These are phyloP conservation scores for Populus alba DNA, from an alignment of 345 rosid species.

Conservation along the genomic window DNA sequence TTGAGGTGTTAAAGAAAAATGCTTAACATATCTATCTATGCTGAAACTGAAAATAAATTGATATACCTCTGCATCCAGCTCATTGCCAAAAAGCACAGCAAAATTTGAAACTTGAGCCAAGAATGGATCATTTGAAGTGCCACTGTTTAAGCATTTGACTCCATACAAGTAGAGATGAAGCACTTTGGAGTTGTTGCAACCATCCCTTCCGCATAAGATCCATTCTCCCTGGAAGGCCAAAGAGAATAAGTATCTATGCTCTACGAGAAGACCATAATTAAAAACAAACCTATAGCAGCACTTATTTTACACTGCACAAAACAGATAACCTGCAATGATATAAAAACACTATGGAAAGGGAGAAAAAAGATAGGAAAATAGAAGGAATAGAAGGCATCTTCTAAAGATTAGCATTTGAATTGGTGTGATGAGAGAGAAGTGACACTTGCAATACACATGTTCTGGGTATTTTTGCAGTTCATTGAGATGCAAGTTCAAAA, in stretches of 20 bases:
- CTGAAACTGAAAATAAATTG: background rate
- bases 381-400: too few species aligned
- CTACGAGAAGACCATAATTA: background rate
- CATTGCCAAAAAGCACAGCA: constrained; percentile 90
- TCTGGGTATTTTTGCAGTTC: too few species aligned
- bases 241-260: constrained; percentile 11
- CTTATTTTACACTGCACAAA: background rate
- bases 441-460: too few species aligned
- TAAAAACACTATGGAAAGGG: too few species aligned
- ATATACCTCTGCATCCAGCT: constrained; percentile 99
- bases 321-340: background rate
- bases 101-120: constrained; percentile 79
- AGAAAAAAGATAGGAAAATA: too few species aligned
- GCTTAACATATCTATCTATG: background rate
- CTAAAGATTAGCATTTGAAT: too few species aligned
- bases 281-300: background rate
- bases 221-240: constrained; percentile 79
- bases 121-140: constrained; percentile 83
- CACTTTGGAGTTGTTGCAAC: constrained; percentile 44
- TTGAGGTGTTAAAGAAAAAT: constrained; percentile 8
- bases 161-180: constrained; percentile 72
- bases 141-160: constrained; percentile 61
- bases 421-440: too few species aligned
- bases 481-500: too few species aligned
- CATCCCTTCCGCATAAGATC: constrained; percentile 76